Percentiles rank a stretch among this genome's conserved stretches.
These are phyloP conservation scores for Pascua guehoae DNA, from an alignment of 1,284 basidiomycete species.

Conservation along the genomic window DNA sequence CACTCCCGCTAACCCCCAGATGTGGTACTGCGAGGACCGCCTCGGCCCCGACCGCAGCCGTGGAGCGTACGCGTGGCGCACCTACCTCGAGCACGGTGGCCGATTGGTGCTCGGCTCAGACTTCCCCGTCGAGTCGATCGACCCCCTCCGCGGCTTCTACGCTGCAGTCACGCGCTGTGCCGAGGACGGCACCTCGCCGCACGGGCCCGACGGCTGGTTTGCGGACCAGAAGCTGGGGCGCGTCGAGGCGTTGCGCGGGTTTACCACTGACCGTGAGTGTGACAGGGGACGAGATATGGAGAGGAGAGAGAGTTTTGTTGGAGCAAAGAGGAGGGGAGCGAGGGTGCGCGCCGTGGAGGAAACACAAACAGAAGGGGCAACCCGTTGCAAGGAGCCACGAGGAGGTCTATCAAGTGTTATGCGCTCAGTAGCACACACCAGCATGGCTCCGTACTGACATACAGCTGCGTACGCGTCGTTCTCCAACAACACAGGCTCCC, in stretches of 20 bases:
- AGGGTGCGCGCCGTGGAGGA: no score
- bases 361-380: no score
- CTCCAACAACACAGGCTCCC: slow-evolving; percentile 60
- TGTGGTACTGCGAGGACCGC: slow-evolving; percentile 81
- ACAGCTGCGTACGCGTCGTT: slow-evolving; percentile 77
- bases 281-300: no score
- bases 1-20: slow-evolving; percentile 51
- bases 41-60: slow-evolving; percentile 72
- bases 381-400: background rate
- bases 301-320: background rate
- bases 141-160: slow-evolving; percentile 65
- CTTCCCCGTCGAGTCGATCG: slow-evolving; percentile 72
- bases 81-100: slow-evolving; percentile 59
- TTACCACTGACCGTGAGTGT: slow-evolving; percentile 66
- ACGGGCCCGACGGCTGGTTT: slow-evolving; percentile 77
- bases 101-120: slow-evolving; percentile 79
- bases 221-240: slow-evolving; percentile 67
- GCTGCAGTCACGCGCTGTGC: slow-evolving; percentile 74
- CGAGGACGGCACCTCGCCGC: slow-evolving; percentile 68
- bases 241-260: slow-evolving; percentile 61
- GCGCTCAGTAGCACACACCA: no score
- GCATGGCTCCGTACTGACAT: background rate
- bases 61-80: slow-evolving; percentile 84
- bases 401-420: background rate
- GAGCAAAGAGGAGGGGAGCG: no score